Conservation (phyloP, 2,329 filamentous ascomycete species). For the Pseudophaeomoniella oleicola region DNA sequence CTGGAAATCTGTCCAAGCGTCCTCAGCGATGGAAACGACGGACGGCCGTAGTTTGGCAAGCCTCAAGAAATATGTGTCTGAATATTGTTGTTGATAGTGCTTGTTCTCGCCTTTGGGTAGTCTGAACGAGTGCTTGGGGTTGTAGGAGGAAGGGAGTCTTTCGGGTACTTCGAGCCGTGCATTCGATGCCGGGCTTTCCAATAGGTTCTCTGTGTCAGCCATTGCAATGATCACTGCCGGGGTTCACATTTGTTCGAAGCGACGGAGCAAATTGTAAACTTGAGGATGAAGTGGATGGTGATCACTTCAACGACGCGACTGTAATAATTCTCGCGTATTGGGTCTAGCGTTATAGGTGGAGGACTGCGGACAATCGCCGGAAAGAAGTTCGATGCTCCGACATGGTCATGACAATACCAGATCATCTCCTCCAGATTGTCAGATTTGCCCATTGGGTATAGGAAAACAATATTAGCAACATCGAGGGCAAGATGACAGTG, state of each 20-base stretch:
- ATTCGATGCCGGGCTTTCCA: neutral
- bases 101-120: conserved; percentile 48
- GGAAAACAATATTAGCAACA: no score
- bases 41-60: conserved; percentile 74
- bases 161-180: neutral
- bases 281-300: neutral
- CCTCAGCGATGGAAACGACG: conserved; percentile 58
- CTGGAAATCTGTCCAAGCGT: conserved; percentile 62
- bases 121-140: conserved; percentile 58
- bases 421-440: no score
- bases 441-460: no score
- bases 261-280: neutral
- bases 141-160: conserved; percentile 43
- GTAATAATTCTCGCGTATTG: neutral
- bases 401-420: no score
- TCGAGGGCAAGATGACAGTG: no score
- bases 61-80: conserved; percentile 92
- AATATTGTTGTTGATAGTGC: conserved; percentile 89
- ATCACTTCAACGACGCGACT: no score
- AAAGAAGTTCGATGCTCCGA: no score
- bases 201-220: neutral
- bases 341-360: no score
- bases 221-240: neutral
- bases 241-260: neutral
- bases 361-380: no score